Percentiles rank a stretch among this genome's conserved stretches.
These are phyloP conservation scores for Barnettozyma californica DNA, from an alignment of 805 yeast species.

Conservation along the genomic window DNA sequence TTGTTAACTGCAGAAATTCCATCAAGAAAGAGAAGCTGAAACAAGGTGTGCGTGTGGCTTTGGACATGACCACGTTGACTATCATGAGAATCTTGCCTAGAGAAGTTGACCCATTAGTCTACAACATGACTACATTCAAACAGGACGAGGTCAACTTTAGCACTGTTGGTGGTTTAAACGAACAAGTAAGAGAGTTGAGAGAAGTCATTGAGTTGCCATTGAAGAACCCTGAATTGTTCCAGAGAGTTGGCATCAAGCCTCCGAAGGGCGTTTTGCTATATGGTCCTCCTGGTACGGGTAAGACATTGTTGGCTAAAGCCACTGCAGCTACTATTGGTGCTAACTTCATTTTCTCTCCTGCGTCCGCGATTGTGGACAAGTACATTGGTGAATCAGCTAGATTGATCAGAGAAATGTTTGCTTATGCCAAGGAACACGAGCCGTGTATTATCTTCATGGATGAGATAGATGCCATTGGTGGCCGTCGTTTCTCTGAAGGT, in stretches of 20 bases:
- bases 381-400: constrained; percentile 98
- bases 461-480: constrained; percentile 98
- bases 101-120: constrained; percentile 96
- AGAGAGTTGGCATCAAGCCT: constrained; percentile 96
- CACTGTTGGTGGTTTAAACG: constrained; percentile 93
- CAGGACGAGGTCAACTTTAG: constrained; percentile 96
- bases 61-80: constrained; percentile 96
- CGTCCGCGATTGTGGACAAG: constrained; percentile 95
- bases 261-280: constrained; percentile 95
- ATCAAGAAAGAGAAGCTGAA: constrained; percentile 76
- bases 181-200: constrained; percentile 92
- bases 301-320: constrained; percentile 92
- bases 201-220: constrained; percentile 97
- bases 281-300: constrained; percentile 99
- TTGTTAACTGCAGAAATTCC: constrained; percentile 94
- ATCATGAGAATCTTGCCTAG: constrained; percentile 96
- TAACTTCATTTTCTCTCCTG: constrained; percentile 96
- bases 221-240: constrained; percentile 92
- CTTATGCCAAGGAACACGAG: constrained; percentile 95
- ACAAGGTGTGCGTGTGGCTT: constrained; percentile 93
- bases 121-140: constrained; percentile 96
- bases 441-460: constrained; percentile 98
- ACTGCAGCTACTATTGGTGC: constrained; percentile 99
- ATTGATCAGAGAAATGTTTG: constrained; percentile 94
- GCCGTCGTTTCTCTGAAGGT: constrained; percentile 95